Conservation (phyloP, 805 yeast genomes). For the Grigorovia jiainica region DNA sequence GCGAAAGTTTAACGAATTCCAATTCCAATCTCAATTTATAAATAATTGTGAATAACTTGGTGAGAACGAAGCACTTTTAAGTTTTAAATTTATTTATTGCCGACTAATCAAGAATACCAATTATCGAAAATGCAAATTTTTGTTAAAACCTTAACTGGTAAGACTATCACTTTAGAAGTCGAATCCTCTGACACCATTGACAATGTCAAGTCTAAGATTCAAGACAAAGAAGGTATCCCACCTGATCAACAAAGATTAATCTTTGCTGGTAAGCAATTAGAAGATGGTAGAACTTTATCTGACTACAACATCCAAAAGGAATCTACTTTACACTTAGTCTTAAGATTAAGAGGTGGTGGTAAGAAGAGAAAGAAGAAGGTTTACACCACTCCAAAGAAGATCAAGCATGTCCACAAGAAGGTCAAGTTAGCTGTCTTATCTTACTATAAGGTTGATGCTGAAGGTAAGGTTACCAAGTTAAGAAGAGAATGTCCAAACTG, state of each 20-base stretch:
- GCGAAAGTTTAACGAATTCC: no score
- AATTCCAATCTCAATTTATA: not conserved
- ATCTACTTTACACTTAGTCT: constrained; percentile 90
- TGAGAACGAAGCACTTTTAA: constrained; percentile 30
- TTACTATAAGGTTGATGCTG: constrained; percentile 98
- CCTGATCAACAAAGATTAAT: constrained; percentile 96
- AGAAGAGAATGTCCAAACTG: constrained; percentile 97
- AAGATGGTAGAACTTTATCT: constrained; percentile 90
- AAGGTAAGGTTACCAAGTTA: constrained; percentile 96
- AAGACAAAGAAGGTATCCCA: constrained; percentile 96
- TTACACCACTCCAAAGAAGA: constrained; percentile 99
- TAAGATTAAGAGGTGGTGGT: constrained; percentile 99
- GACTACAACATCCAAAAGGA: constrained; percentile 99
- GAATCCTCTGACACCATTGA: constrained; percentile 97
- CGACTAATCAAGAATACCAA: constrained; percentile 36
- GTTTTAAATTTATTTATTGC: constrained; percentile 24
- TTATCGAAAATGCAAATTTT: constrained; percentile 68
- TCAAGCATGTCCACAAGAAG: constrained; percentile 99
- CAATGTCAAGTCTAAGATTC: constrained; percentile 93
- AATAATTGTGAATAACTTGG: constrained; percentile 15
- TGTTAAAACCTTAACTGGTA: constrained; percentile 99
- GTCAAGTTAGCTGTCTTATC: constrained; percentile 98
- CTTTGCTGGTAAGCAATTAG: constrained; percentile 96
- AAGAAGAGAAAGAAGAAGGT: constrained; percentile 99
- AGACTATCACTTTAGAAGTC: constrained; percentile 96